Conservation (phyloP, 2,329 filamentous ascomycete genomes). For the Colletotrichum ledebouriae region DNA sequence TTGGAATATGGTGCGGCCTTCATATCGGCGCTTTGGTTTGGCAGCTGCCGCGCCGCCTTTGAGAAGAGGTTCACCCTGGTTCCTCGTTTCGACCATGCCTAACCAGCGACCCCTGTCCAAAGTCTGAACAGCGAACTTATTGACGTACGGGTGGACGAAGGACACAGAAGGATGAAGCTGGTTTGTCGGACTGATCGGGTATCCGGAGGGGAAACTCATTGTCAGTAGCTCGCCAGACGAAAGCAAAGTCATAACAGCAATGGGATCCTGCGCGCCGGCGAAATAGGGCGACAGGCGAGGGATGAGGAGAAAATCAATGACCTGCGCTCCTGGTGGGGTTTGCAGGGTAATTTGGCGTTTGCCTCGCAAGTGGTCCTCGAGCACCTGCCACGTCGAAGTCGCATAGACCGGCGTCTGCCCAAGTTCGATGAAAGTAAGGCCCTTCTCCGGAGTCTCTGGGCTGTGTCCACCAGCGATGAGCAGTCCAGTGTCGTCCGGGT, state of each 20-base stretch:
- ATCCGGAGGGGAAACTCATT: slow-evolving; percentile 91
- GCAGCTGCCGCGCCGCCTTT: slow-evolving; percentile 82
- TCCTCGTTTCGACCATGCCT: slow-evolving; percentile 86
- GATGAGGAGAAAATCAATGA: slow-evolving; percentile 85
- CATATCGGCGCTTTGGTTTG: slow-evolving; percentile 80
- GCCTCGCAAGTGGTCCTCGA: slow-evolving; percentile 83
- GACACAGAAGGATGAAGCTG: slow-evolving; percentile 90
- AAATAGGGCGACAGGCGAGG: slow-evolving; percentile 89
- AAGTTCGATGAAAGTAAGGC: slow-evolving; percentile 89
- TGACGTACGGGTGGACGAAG: slow-evolving; percentile 91
- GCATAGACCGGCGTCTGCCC: slow-evolving; percentile 91
- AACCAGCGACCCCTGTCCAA: slow-evolving; percentile 88
- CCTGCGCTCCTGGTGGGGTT: slow-evolving; percentile 81
- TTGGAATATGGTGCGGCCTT: slow-evolving; percentile 86
- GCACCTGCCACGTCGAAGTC: slow-evolving; percentile 88
- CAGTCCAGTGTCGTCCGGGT: slow-evolving; percentile 92
- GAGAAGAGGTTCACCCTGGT: slow-evolving; percentile 82
- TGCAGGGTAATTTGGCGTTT: slow-evolving; percentile 79
- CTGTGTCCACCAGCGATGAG: slow-evolving; percentile 86
- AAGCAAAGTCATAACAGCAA: slow-evolving; percentile 83
- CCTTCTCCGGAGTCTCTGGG: slow-evolving; percentile 76
- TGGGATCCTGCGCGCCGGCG: slow-evolving; percentile 88
- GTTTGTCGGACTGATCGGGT: slow-evolving; percentile 91
- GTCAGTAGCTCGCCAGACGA: slow-evolving; percentile 91
- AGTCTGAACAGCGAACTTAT: slow-evolving; percentile 76